These are phyloP conservation scores for Saccharomycopsis hybrid DNA, from an alignment of 1,139 yeast species.

Conservation along the genomic window DNA sequence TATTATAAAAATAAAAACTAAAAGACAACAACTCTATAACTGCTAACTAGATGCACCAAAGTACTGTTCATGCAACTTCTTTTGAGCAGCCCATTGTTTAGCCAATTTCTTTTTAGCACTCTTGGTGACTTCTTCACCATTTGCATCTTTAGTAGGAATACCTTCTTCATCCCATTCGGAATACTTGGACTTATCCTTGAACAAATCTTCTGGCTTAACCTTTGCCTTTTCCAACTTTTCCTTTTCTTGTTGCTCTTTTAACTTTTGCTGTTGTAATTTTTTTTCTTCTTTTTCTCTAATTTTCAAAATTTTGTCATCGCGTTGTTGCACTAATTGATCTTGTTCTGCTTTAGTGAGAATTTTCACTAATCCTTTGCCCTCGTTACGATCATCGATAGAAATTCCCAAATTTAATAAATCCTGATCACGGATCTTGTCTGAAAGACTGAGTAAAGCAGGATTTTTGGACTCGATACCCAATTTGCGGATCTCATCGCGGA, in stretches of 20 bases:
- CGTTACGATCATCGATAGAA: constrained; percentile 82
- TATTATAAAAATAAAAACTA: no score
- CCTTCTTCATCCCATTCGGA: constrained; percentile 83
- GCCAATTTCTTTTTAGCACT: constrained; percentile 75
- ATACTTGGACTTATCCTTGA: constrained; percentile 49
- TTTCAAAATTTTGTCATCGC: constrained; percentile 37
- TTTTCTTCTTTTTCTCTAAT: constrained; percentile 53
- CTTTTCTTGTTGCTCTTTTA: constrained; percentile 52
- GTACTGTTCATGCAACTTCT: constrained; percentile 71
- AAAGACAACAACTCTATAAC: no score
- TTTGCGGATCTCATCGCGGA: constrained; percentile 75
- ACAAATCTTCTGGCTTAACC: constrained; percentile 65
- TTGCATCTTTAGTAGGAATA: constrained; percentile 66
- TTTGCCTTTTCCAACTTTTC: constrained; percentile 67
- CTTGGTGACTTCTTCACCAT: constrained; percentile 85
- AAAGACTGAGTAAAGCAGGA: constrained; percentile 51
- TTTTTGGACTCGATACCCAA: constrained; percentile 60
- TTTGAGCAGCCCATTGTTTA: constrained; percentile 75
- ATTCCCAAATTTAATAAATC: constrained; percentile 73
- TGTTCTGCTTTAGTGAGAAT: constrained; percentile 67
- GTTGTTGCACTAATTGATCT: constrained; percentile 50
- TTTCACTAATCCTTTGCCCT: constrained; percentile 69
- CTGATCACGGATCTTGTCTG: constrained; percentile 53
- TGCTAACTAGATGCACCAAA: constrained; percentile 12
- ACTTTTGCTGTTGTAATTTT: constrained; percentile 35